phyloP scores from a whole-genome alignment of 768 basidiomycete species.

The Leccinum rimulosum region DNA sequence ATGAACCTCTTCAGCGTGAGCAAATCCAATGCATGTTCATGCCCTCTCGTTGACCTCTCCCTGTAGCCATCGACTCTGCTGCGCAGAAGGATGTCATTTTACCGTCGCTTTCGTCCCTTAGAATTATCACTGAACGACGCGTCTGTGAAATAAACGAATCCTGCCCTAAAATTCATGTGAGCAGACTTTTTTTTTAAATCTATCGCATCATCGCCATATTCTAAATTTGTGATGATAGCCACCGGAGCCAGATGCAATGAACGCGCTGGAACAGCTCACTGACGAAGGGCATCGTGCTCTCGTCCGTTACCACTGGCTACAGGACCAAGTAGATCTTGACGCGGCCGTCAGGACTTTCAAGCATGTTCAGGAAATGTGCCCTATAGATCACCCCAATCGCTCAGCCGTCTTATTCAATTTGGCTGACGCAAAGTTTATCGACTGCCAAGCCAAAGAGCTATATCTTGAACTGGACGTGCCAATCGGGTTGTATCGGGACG shows the following conservation, averaged over 20 bases:
- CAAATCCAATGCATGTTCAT: not conserved
- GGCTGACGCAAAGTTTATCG: not conserved
- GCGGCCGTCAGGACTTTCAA: not conserved
- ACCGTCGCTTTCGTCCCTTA: not conserved
- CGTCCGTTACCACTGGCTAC: not conserved
- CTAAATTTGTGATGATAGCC: not conserved
- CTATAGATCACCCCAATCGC: not conserved
- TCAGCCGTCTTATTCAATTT: not conserved
- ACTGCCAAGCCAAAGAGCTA: not conserved
- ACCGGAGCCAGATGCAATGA: not conserved
- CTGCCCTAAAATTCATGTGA: not conserved
- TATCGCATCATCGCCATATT: not conserved
- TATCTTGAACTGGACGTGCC: not conserved
- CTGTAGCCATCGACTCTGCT: not conserved
- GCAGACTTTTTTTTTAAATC: not conserved
- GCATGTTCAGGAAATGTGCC: not conserved
- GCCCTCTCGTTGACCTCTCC: not conserved
- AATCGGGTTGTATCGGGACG: not conserved
- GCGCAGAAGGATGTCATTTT: not conserved
- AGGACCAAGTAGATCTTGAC: not conserved
- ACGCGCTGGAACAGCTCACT: not conserved
- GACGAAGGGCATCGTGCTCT: not conserved
- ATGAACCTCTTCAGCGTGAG: not conserved
- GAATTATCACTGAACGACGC: not conserved
- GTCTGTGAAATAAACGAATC: not conserved